Base-by-base conservation (phyloP, 306 rosid genomes). In the Abrus pulchellus region DNA sequence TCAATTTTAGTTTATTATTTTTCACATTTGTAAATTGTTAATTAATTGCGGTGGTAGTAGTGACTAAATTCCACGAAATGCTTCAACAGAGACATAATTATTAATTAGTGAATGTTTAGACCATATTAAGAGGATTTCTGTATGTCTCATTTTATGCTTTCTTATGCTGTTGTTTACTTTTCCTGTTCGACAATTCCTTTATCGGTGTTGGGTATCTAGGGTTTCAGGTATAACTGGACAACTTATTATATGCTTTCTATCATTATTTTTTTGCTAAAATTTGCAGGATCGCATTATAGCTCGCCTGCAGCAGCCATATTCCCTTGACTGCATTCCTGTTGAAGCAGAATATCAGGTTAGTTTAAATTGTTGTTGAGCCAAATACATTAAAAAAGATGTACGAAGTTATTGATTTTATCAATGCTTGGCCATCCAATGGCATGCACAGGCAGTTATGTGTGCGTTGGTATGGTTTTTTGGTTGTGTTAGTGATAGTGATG, bases 331-430 rank as follows among this genome's bases (percentile, higher is more conserved):
- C 90, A 93, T 95, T 83, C 99, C 97, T 11, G 97, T 95, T n/a
- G 99, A 93, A 81, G 98, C 99, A 78, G 98, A 95, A 79, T 93
- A 86, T 92, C 99, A 93, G 98, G 99, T 95, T 78, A 34, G 87
- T 36, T 44, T 65, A 36, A 60, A 2, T 20, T 61, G 27, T 56
- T 52, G 27, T 44, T 80, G 27, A 45, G 11, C 76, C 45, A 53
- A 60, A 32, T 47, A 3, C 72, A 8, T 59, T 13, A 50, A 41
- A 67, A 70, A 82, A 68, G 44, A 34, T 6, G 6, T 32, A 12
- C 9, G 33, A 3, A 7, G 29, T 56, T 30, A 33, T 38, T 65
- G 28, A 81, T 43, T 53, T 43, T 50, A 55, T 33, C 69, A 65
- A 55, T 54, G 44, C 34, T 36, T 27, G 34, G 34, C 68, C 68